Evolutionary conservation across 805 yeast species (phyloP).

Genomic region (Jamesozyma hellenica): DNA sequence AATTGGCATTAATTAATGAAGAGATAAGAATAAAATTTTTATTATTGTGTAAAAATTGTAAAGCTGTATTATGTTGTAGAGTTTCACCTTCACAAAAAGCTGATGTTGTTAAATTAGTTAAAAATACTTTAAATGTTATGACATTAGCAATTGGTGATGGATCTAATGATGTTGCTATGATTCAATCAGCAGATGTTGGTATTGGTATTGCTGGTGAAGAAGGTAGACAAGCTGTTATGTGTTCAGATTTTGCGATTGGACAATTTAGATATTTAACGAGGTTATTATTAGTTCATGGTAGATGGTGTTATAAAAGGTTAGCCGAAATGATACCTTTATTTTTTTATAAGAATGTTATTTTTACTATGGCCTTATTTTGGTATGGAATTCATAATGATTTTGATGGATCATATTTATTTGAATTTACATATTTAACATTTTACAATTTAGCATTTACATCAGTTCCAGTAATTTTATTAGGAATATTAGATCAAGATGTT

Average conservation of each 20-base stretch:
- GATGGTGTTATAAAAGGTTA: constrained; percentile 77
- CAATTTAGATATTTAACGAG: constrained; percentile 67
- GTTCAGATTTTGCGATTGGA: constrained; percentile 81
- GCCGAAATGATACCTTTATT: constrained; percentile 79
- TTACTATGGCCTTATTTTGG: constrained; percentile 70
- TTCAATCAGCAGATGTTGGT: constrained; percentile 80
- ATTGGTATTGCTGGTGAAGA: constrained; percentile 90
- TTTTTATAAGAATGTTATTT: constrained; percentile 69
- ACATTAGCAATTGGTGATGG: constrained; percentile 86
- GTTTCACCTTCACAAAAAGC: constrained; percentile 86
- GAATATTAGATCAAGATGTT: constrained; percentile 75
- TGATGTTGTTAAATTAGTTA: constrained; percentile 69
- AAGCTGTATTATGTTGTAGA: constrained; percentile 75
- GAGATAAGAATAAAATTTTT: constrained; percentile 49
- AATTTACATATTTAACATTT: constrained; percentile 71
- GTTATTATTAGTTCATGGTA: constrained; percentile 64
- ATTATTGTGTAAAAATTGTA: constrained; percentile 67
- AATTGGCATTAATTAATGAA: constrained; percentile 38
- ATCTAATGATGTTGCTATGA: constrained; percentile 85
- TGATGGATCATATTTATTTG: constrained; percentile 73
- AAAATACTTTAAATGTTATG: constrained; percentile 65
- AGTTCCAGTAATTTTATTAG: constrained; percentile 66
- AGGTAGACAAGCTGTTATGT: constrained; percentile 84
- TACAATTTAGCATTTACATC: constrained; percentile 80
- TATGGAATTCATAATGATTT: constrained; percentile 64